Conservation (phyloP, 495 filamentous ascomycete species). For the Daldinia caldariorum region DNA sequence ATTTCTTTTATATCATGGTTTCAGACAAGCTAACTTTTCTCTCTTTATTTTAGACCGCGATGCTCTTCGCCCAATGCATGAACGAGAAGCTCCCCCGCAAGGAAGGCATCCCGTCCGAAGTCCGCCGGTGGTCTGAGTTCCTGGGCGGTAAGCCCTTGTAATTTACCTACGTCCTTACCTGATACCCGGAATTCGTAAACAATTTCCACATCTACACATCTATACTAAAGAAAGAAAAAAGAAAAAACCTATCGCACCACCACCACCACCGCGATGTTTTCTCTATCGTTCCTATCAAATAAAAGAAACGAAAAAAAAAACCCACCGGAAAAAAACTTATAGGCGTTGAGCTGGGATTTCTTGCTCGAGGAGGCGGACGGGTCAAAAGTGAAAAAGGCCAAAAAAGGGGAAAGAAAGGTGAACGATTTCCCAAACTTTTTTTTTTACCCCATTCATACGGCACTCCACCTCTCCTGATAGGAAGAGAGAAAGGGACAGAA, state of each 20-base stretch:
- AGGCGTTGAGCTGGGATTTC: conserved; percentile 20
- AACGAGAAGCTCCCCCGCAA: conserved; percentile 87
- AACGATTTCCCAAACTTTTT: no score
- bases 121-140: conserved; percentile 93
- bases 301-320: background rate
- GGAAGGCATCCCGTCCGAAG: conserved; percentile 86
- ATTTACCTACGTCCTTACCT: conserved; percentile 41
- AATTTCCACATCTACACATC: background rate
- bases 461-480: no score
- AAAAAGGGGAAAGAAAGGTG: no score
- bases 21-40: conserved; percentile 42
- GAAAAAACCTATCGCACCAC: background rate
- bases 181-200: conserved; percentile 2
- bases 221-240: background rate
- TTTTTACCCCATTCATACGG: no score
- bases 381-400: background rate
- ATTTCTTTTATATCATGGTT: background rate
- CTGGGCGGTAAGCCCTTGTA: conserved; percentile 91
- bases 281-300: background rate
- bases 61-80: conserved; percentile 96
- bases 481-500: no score
- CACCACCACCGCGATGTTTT: background rate
- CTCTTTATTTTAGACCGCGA: conserved; percentile 73
- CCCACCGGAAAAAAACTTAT: background rate
- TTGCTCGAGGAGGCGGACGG: conserved; percentile 7